Base-by-base conservation (phyloP, 345 rosid genomes). In the Hirschfeldia incana region DNA sequence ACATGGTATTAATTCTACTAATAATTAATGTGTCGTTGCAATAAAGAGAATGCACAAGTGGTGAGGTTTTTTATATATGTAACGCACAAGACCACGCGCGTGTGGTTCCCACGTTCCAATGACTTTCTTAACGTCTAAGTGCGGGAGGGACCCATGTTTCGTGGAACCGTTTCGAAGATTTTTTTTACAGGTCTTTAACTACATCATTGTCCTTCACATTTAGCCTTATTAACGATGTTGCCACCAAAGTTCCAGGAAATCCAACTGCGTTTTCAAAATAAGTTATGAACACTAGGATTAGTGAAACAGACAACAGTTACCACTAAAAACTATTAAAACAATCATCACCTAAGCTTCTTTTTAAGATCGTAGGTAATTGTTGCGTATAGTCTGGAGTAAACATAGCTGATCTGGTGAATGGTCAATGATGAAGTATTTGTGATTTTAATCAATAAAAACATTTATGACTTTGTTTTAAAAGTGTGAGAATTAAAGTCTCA, bases 111-210 rank as follows among this genome's bases (percentile, higher is more conserved):
- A 74, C 61, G 33, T 15, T 37, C 71, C 67, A 74, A 69, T 69
- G 75, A 80, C 83, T 80, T 80, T 80, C 83, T 69, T 80, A 74
- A 74, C 66, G 13, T 68, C 70, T 36, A 68, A 74, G 70, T 79
- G 55, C 74, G 5, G 42, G 62, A 53, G 78, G 75, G 78, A 74
- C 78, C 78, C 78, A 36, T 73, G 69, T 78, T 67, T 67, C 63
- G 60, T 60, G 69, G 77, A 78, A 78, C 73, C 76, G 51, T 78
- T 78, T 72, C 68, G 63, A 78, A 72, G 62, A 21, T 21, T 44
- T 72, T 65, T 78, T 73, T 73, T 36, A 0, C 61, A 27, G 21
- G 6, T 21, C 6, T 5, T 8, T 1, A 17, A 13, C 67, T 58
- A 66, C 77, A 0, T 32, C 62, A 13, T 3, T 67, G 11, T 32